phyloP scores from a whole-genome alignment of 1,284 basidiomycete species.

The Heterobasidion parviporum region DNA sequence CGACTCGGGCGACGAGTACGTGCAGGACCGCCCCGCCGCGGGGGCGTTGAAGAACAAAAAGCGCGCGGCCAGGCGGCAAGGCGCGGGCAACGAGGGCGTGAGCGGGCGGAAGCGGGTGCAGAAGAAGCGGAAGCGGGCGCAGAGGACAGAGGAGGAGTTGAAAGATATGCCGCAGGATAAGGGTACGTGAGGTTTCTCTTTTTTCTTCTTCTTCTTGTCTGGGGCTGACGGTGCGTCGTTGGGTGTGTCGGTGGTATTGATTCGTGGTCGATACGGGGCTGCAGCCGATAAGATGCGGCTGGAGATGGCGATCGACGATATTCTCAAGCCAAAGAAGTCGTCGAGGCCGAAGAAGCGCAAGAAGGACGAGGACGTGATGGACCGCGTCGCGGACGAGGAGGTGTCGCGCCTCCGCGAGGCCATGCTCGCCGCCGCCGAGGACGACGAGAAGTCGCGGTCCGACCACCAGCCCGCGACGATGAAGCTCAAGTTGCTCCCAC shows the following conservation, averaged over 20 bases:
- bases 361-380: slow-evolving; percentile 73
- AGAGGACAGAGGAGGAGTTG: slow-evolving; percentile 48
- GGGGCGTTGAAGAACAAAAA: slow-evolving; percentile 36
- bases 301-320: slow-evolving; percentile 74
- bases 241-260: too few relatives aligned
- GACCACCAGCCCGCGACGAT: slow-evolving; percentile 80
- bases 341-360: slow-evolving; percentile 61
- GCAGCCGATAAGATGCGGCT: slow-evolving; percentile 55
- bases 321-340: slow-evolving; percentile 73
- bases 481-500: slow-evolving; percentile 81
- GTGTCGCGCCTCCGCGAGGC: slow-evolving; percentile 77
- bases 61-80: slow-evolving; percentile 16
- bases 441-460: slow-evolving; percentile 77
- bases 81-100: slow-evolving; percentile 1
- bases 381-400: slow-evolving; percentile 87
- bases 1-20: slow-evolving; percentile 54
- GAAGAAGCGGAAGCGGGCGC: slow-evolving; percentile 30
- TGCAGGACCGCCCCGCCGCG: slow-evolving; percentile 7
- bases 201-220: too few relatives aligned
- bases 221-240: too few relatives aligned
- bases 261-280: background rate
- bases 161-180: slow-evolving; percentile 62
- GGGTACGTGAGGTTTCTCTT: slow-evolving; percentile 34
- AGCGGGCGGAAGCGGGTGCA: background rate
- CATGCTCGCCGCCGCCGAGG: slow-evolving; percentile 85